Conservation (phyloP, 1,284 basidiomycete genomes). For the Tilletia setariae region DNA sequence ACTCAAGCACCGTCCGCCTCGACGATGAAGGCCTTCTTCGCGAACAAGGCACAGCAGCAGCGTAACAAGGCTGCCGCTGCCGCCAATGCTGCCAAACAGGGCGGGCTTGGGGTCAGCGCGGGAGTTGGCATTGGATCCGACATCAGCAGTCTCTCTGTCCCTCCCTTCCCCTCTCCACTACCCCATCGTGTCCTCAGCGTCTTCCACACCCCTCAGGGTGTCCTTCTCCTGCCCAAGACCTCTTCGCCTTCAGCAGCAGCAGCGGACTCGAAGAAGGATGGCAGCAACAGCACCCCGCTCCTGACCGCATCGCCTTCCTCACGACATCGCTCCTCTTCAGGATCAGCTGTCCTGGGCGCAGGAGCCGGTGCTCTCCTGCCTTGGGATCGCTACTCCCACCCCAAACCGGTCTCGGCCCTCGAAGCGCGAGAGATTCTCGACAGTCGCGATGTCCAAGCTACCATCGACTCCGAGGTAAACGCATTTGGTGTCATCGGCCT, state of each 20-base stretch:
- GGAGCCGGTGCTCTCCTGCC: not conserved
- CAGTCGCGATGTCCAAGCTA: not conserved
- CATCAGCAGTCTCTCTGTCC: slow-evolving; percentile 3
- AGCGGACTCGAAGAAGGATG: not conserved
- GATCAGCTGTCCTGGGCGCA: not conserved
- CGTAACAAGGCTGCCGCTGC: not conserved
- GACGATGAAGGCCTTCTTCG: slow-evolving; percentile 15
- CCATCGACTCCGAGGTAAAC: slow-evolving; percentile 18
- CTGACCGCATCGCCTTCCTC: not conserved
- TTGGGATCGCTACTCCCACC: slow-evolving; percentile 1
- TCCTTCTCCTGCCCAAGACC: slow-evolving; percentile 6
- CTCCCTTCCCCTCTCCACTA: slow-evolving; percentile 11
- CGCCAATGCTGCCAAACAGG: not conserved
- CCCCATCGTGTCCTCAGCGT: slow-evolving; percentile 5
- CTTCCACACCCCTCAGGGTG: not conserved
- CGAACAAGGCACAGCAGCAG: not conserved
- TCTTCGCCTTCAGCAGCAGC: not conserved
- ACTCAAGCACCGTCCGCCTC: not conserved
- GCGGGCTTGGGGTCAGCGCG: not conserved
- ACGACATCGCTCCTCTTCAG: not conserved
- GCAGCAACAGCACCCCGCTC: not conserved
- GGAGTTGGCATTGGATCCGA: slow-evolving; percentile 2
- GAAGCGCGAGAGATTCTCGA: slow-evolving; percentile 10
- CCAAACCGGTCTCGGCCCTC: not conserved
- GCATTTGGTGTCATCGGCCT: slow-evolving; percentile 38